These are phyloP conservation scores for Plectosphaerella cucumerina DNA, from an alignment of 2,329 filamentous ascomycete species.

Conservation along the genomic window DNA sequence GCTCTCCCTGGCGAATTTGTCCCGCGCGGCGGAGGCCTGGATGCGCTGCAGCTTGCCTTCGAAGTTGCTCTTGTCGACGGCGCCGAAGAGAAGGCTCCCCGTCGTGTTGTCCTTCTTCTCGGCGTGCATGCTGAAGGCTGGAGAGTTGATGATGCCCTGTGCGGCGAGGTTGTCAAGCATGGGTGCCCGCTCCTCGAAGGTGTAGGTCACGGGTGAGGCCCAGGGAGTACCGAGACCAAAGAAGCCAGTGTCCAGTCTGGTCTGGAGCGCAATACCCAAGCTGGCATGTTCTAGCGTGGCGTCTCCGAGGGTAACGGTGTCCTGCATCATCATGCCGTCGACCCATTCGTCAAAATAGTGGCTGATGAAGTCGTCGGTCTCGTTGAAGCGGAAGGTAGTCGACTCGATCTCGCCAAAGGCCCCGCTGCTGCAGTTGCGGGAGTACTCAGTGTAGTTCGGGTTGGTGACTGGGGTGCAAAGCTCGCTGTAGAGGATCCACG, in stretches of 20 bases:
- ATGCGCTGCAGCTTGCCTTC: slow-evolving; percentile 17
- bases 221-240: neutral
- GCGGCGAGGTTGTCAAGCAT: slow-evolving; percentile 41
- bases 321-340: slow-evolving; percentile 22
- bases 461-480: neutral
- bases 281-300: slow-evolving; percentile 42
- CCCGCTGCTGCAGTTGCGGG: slow-evolving; percentile 1
- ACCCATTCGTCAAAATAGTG: slow-evolving; percentile 8
- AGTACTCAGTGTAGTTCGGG: neutral
- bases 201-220: slow-evolving; percentile 25
- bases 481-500: neutral
- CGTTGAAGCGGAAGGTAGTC: slow-evolving; percentile 30
- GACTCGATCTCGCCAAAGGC: slow-evolving; percentile 36
- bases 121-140: slow-evolving; percentile 66
- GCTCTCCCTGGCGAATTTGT: neutral
- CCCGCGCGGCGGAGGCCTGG: neutral
- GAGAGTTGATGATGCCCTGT: slow-evolving; percentile 56
- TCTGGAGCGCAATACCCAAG: slow-evolving; percentile 47
- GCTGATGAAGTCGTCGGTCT: slow-evolving; percentile 15
- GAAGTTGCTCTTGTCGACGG: slow-evolving; percentile 9
- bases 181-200: slow-evolving; percentile 50
- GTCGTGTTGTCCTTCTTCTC: slow-evolving; percentile 11
- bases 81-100: slow-evolving; percentile 8
- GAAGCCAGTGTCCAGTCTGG: slow-evolving; percentile 20
- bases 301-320: slow-evolving; percentile 48